Evolutionary conservation across 148 eudicot genomes (phyloP).

Genomic region (Spergularia marina): DNA sequence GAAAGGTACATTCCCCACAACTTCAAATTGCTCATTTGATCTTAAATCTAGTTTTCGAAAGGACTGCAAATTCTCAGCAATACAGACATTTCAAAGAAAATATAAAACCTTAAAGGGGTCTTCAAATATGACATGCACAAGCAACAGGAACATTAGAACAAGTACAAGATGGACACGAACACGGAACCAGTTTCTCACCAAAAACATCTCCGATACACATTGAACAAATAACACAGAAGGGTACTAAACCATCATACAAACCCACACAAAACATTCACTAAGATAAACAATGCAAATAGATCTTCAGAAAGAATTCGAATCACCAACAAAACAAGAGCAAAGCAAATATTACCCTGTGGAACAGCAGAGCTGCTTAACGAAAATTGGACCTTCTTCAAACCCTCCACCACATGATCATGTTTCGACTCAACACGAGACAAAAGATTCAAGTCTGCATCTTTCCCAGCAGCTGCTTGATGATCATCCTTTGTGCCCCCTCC

Average conservation of each 20-base stretch:
- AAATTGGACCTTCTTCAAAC: slow-evolving; percentile 79
- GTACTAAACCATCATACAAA: slow-evolving; percentile 12
- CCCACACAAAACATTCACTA: no score
- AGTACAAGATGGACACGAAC: background rate
- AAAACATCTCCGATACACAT: background rate
- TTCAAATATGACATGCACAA: background rate
- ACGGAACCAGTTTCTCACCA: background rate
- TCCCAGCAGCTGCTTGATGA: slow-evolving; percentile 24
- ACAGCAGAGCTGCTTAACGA: slow-evolving; percentile 36
- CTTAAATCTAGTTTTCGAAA: background rate
- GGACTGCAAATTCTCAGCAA: background rate
- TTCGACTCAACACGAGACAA: slow-evolving; percentile 32
- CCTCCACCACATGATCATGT: slow-evolving; percentile 37
- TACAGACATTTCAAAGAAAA: background rate
- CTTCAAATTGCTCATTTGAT: slow-evolving; percentile 6
- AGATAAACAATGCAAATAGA: background rate
- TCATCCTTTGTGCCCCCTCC: slow-evolving; percentile 36
- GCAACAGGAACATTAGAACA: background rate
- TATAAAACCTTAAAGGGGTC: background rate
- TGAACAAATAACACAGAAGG: background rate
- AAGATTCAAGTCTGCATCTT: slow-evolving; percentile 35
- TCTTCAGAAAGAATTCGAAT: background rate
- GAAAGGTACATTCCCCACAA: slow-evolving; percentile 27
- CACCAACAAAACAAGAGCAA: no score
- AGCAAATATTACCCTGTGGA: slow-evolving; percentile 50